phyloP scores from a whole-genome alignment of 139 green algal genomes.

The Monoraphidium neglectum region DNA sequence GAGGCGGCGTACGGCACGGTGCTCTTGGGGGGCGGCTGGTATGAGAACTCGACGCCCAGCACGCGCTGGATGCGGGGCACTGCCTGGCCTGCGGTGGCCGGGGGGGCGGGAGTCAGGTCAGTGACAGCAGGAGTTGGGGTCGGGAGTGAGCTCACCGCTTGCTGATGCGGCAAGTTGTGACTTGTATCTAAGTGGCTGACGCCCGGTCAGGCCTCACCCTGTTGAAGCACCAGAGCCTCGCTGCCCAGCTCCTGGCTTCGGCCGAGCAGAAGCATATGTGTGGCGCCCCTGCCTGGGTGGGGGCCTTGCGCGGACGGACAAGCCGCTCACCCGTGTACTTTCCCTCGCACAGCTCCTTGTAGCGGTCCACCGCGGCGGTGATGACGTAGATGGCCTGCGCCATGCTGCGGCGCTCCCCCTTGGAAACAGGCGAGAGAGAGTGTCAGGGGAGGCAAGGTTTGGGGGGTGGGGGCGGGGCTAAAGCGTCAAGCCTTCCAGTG shows the following conservation, averaged over 20 bases:
- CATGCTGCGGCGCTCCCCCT: conserved; percentile 50
- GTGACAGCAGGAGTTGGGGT: too few relatives aligned
- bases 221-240: too few relatives aligned
- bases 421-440: background rate
- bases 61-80: conserved; percentile 80
- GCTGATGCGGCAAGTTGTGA: too few relatives aligned
- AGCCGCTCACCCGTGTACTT: conserved; percentile 53
- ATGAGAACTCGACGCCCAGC: conserved; percentile 84
- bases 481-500: too few relatives aligned
- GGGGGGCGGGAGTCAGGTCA: too few relatives aligned
- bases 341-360: conserved; percentile 91
- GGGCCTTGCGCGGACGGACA: too few relatives aligned
- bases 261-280: too few relatives aligned
- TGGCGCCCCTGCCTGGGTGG: too few relatives aligned
- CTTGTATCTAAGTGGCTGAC: too few relatives aligned
- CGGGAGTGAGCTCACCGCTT: too few relatives aligned
- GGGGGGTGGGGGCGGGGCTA: background rate
- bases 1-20: conserved; percentile 76
- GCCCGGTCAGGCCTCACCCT: too few relatives aligned
- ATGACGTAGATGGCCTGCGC: conserved; percentile 70
- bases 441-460: background rate
- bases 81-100: conserved; percentile 74
- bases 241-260: too few relatives aligned
- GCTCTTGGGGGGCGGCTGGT: conserved; percentile 83
- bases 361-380: conserved; percentile 75